Evolutionary conservation across 768 basidiomycete genomes (phyloP), one percentile per base, ranked within the genome.

Genomic region (Mycena epipterygia): DNA sequence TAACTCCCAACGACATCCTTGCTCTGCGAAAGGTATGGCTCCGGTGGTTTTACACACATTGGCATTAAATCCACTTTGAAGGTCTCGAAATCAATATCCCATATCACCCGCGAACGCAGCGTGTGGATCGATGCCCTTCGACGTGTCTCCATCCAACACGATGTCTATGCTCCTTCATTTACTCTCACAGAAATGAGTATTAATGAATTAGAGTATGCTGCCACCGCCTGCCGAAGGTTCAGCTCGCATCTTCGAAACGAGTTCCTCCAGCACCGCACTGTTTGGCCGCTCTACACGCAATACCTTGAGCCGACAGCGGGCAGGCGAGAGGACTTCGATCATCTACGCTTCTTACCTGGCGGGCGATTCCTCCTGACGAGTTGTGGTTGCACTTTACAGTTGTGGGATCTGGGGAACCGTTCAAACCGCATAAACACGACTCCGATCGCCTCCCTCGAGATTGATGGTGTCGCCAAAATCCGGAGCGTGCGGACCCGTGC

Each of bases 321-420:
- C 5, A 5, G 30, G 14, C 66, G 51, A 2, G 55, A 72, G n/a
- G 71, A 72, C 19, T 72, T 68, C 27, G 62, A 68, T 8, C 25
- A 72, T 37, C 30, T 72, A 23, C 71, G 71, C 14, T 46, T 72
- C 12, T 5, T 72, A n/a, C 67, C 71, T 21, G 71, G 71, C 21
- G 71, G 71, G 7, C 30, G 71, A 60, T 72, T 68, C n/a, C 57
- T 72, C 13, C 19, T 72, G 9, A 56, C 71, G 13, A 55, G 12
- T 21, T 19, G 41, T 13, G 14, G 29, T 29, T 30, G 30, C 19
- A 48, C 44, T 1, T 4, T 72, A n/a, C 41, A 41, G 1, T 12
- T 73, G 23, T 73, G 72, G 72, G 72, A 73, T 56, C 51, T 68
- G 2, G 72, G 67, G 3, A 41, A 16, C 41, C 35, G 14, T 2